phyloP scores from a whole-genome alignment of 306 rosid species.

The Ammopiptanthus mongolicus region DNA sequence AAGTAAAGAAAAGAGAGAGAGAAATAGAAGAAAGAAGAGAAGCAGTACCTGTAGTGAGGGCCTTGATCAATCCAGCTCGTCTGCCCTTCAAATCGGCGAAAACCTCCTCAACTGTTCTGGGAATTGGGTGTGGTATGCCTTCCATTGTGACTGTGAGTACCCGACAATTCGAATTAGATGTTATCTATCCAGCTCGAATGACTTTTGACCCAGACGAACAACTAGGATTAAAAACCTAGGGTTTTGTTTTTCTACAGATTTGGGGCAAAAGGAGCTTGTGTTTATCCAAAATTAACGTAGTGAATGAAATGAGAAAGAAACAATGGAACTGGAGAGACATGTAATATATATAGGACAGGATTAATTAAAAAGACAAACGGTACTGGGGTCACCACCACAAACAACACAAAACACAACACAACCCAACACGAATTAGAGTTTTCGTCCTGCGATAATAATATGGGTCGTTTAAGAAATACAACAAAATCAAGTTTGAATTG shows the following conservation, averaged over 20 bases:
- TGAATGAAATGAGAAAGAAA: not conserved
- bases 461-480: no score
- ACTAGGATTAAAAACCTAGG: not conserved
- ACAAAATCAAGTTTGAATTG: no score
- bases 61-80: conserved; percentile 81
- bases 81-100: conserved; percentile 93
- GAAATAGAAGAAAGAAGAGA: not conserved
- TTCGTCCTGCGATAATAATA: no score
- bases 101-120: conserved; percentile 96
- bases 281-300: not conserved
- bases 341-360: no score
- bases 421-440: no score
- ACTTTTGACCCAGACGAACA: not conserved
- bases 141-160: conserved; percentile 33
- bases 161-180: not conserved
- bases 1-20: not conserved
- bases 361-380: no score
- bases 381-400: no score
- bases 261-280: not conserved
- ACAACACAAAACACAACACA: no score
- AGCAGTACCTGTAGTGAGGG: conserved; percentile 34
- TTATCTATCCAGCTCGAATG: not conserved
- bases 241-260: not conserved
- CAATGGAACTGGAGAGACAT: not conserved
- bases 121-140: conserved; percentile 75